Base-by-base conservation (phyloP, 768 basidiomycete genomes). In the Lactifluus volemus region DNA sequence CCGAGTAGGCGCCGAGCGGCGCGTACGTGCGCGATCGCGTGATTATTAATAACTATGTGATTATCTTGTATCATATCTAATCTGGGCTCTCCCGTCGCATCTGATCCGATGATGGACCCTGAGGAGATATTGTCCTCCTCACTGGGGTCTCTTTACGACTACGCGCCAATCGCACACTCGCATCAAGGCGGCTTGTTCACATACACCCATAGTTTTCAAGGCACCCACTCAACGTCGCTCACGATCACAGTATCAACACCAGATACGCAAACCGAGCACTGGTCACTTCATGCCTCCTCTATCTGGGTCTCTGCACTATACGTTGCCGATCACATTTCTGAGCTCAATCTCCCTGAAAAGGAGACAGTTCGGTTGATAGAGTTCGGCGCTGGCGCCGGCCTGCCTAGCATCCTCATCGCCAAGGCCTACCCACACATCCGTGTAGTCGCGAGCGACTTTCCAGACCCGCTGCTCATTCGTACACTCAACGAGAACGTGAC, bases 271-370 rank as follows among this genome's bases (percentile, higher is more conserved):
- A 74, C 84, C 21, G 75, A 77, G 17, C 88, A 90, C 67, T 91
- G 89, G 89, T 76, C 81, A 1, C 71, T 91, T 3, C 88, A 92
- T 60, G 89, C 89, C 1, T 84, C 86, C 25, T 85, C 86, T 15
- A 82, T 91, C 67, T 92, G 88, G 89, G 73, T 77, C 6, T 78
- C 89, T 5, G 81, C 88, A 15, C 71, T 81, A 47, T 87, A 82
- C 72, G 70, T 89, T 48, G 84, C 85, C 49, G 82, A 88, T 69
- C 82, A 88, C 63, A 58, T 89, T 36, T 70, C 76, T 30, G 77
- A 79, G 38, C 68, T 86, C 4, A 65, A 68, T 42, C 68, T 84
- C 15, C 50, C 65, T 7, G 57, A 4, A 21, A 34, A 55, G 0
- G 39, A 51, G 8, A 55, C 51, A 14, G 3, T 75, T 34, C 72